Base-by-base conservation (phyloP, 768 basidiomycete genomes). In the Trametes cinnabarina region DNA sequence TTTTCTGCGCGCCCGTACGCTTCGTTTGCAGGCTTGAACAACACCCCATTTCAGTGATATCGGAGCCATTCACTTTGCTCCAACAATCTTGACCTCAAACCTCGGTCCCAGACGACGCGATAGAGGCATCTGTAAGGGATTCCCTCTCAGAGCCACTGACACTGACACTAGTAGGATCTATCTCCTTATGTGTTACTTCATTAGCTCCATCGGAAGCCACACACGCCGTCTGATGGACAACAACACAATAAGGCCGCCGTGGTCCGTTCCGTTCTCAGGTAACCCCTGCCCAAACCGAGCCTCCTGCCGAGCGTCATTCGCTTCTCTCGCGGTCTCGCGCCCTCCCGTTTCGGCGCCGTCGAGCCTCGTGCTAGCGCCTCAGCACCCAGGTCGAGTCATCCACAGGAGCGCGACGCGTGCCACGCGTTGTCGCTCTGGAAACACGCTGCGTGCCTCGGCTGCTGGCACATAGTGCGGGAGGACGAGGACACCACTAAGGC, bases 151-250 rank as follows among this genome's bases (percentile, higher is more conserved):
- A 12, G 30, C 12, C 30, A 12, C 30, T 6, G 7, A 7, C 30
- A 12, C 30, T 32, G 30, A 32, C 30, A 32, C 30, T 32, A 32
- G 30, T 6, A 32, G 12, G 7, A n/a, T n/a, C n/a, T n/a, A n/a
- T n/a, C n/a, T n/a, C n/a, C n/a, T n/a, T n/a, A n/a, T n/a, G n/a
- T n/a, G n/a, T 19, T 11, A 40, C 12, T 22, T 11, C 20, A 22
- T 3, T 40, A 42, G 51, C 26, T 40, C 41, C 51, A 52, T 52
- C 51, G 51, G 51, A 52, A 52, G 10, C 20, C 15, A 12, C n/a
- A 23, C 25, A 9, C 28, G 43, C 28, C 25, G 26, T 52, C 51
- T 52, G 51, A 52, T 52, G 51, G 11, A 22, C 41, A 42, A 20
- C 17, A 19, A 40, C 39, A 42, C 19, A 19, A 23, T 42, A 42